These are phyloP conservation scores for Ogataea ramenticola DNA, from an alignment of 805 yeast species.

Conservation along the genomic window DNA sequence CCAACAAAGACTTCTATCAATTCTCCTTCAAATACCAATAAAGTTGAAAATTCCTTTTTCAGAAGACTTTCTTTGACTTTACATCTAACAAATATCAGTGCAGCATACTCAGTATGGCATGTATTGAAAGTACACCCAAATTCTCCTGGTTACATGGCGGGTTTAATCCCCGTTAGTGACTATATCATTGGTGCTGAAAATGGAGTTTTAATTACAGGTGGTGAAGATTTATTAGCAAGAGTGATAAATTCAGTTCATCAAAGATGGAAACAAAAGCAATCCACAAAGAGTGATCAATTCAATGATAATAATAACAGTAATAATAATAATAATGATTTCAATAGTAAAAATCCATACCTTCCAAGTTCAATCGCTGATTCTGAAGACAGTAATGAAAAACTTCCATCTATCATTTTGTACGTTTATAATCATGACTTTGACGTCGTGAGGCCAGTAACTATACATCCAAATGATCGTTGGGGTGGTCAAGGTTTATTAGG, in stretches of 20 bases:
- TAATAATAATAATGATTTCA: not conserved
- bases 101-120: conserved; percentile 84
- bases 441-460: conserved; percentile 77
- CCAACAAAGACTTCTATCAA: conserved; percentile 11
- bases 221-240: conserved; percentile 69
- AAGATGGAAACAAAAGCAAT: conserved; percentile 13
- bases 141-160: conserved; percentile 80
- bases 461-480: conserved; percentile 66
- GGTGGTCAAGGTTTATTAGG: conserved; percentile 85
- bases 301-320: conserved; percentile 2
- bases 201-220: conserved; percentile 80
- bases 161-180: conserved; percentile 78
- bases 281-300: too few relatives aligned
- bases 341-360: conserved; percentile 5
- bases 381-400: conserved; percentile 9
- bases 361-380: conserved; percentile 1
- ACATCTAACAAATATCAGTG: conserved; percentile 69
- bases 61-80: conserved; percentile 56
- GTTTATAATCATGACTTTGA: conserved; percentile 89
- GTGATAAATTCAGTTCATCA: conserved; percentile 52
- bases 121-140: conserved; percentile 63
- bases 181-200: conserved; percentile 84
- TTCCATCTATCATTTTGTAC: conserved; percentile 42
- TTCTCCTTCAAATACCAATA: conserved; percentile 10
- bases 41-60: conserved; percentile 30